Evolutionary conservation across 2,329 filamentous ascomycete species (phyloP).

Genomic region (Claviceps digitariae): DNA sequence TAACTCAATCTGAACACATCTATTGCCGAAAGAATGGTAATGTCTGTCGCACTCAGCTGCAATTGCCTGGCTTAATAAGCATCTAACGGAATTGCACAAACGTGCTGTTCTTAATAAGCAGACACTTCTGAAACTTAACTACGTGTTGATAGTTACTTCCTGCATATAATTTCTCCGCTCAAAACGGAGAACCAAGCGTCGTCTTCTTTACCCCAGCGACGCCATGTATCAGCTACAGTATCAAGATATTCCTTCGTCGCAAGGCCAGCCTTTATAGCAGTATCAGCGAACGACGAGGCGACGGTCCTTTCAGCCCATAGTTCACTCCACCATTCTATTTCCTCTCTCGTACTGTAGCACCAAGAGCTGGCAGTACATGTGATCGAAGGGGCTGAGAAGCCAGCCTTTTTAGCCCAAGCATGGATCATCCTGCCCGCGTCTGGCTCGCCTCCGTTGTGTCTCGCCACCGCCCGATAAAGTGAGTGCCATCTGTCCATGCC

Average conservation of each 20-base stretch:
- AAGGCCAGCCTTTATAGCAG: constrained; percentile 1
- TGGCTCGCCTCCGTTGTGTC: constrained; percentile 10
- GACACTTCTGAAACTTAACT: no score
- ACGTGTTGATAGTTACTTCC: background rate
- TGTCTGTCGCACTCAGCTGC: no score
- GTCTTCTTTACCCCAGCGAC: constrained; percentile 6
- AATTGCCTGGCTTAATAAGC: no score
- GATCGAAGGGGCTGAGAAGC: constrained; percentile 8
- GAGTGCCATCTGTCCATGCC: constrained; percentile 10
- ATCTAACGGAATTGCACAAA: no score
- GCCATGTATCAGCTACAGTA: constrained; percentile 2
- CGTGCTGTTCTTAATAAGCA: no score
- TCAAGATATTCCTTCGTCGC: constrained; percentile 4
- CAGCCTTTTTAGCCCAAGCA: constrained; percentile 11
- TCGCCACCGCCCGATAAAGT: constrained; percentile 9
- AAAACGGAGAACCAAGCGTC: constrained; percentile 6
- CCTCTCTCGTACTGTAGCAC: constrained; percentile 11
- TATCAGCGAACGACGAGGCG: constrained; percentile 5
- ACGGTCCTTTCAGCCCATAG: constrained; percentile 11
- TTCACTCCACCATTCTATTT: constrained; percentile 12
- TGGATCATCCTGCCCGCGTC: constrained; percentile 12
- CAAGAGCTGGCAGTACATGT: constrained; percentile 9
- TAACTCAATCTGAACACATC: no score
- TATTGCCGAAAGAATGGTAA: no score
- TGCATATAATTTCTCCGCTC: constrained; percentile 4